These are phyloP conservation scores for Pistacia atlantica DNA, from an alignment of 345 rosid genomes.

Conservation along the genomic window DNA sequence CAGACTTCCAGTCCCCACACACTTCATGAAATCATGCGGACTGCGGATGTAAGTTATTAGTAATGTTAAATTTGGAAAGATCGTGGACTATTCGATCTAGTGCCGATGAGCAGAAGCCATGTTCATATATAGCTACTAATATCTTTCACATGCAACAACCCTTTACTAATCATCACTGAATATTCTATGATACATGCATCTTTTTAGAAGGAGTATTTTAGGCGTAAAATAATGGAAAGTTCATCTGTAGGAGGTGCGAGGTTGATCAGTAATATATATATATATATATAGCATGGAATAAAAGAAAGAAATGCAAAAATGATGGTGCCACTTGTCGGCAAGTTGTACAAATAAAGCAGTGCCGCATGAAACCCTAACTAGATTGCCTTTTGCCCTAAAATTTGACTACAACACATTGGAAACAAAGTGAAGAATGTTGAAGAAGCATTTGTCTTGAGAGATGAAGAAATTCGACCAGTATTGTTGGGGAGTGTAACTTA, in stretches of 20 bases:
- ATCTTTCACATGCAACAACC: neutral
- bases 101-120: neutral
- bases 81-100: too few species aligned
- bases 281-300: too few species aligned
- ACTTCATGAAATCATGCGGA: too few species aligned
- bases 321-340: constrained; percentile 51
- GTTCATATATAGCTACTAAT: neutral
- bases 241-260: too few species aligned
- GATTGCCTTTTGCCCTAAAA: constrained; percentile 35
- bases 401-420: constrained; percentile 37
- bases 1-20: too few species aligned
- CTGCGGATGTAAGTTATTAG: too few species aligned
- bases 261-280: too few species aligned
- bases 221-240: too few species aligned
- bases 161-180: neutral
- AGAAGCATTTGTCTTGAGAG: constrained; percentile 38
- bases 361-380: constrained; percentile 35
- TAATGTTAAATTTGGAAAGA: too few species aligned
- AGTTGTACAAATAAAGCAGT: constrained; percentile 45
- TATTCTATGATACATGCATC: neutral
- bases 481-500: constrained; percentile 30
- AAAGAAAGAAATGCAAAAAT: neutral
- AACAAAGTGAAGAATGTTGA: neutral
- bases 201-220: too few species aligned
- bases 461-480: constrained; percentile 23